Evolutionary conservation across 768 basidiomycete genomes (phyloP), one percentile per base, ranked within the genome.

Genomic region (Tephrocybe sp.): DNA sequence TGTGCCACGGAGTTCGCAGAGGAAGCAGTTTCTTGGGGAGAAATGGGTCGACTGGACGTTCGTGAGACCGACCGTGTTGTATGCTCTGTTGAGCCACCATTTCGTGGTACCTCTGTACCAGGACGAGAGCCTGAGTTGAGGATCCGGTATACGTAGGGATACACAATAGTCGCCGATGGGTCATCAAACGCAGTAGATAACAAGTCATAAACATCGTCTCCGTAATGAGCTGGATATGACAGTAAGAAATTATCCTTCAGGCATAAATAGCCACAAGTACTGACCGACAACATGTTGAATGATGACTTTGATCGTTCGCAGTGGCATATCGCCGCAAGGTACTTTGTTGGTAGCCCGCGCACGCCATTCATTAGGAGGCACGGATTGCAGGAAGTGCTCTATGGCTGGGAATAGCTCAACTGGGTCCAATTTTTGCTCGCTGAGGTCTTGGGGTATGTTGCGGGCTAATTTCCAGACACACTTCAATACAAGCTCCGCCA

Each of bases 401-500:
- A 99, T 87, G 4, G 94, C 88, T 13, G 87, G 87, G 63, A 98
- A 88, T 26, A 99, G 69, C 57, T 93, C 90, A 15, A 92, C 86
- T 16, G 94, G 89, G 63, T 92, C 89, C 28, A 99, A 75, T 16
- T 82, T 76, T 4, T 82, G 75, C 35, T 92, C 87, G 54, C 81
- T 81, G 38, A 99, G 78, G 64, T 95, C 92, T 61, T 94, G 90
- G 5, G 93, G 93, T 40, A 98, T 92, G 55, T 92, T 95, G 56
- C 95, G 80, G 5, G 93, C 93, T 48, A 98, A 72, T 70, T 99
- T 99, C 97, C 97, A 98, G 22, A 99, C 83, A 68, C 97, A 99
- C 73, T 98, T 96, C 51, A 94, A 69, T 15, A 92, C 92, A 18
- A 98, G 79, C 65, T 98, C 95, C 1, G 93, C 92, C 16, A 98